phyloP scores from a whole-genome alignment of 78 protist species.

The Guillardia theta region DNA sequence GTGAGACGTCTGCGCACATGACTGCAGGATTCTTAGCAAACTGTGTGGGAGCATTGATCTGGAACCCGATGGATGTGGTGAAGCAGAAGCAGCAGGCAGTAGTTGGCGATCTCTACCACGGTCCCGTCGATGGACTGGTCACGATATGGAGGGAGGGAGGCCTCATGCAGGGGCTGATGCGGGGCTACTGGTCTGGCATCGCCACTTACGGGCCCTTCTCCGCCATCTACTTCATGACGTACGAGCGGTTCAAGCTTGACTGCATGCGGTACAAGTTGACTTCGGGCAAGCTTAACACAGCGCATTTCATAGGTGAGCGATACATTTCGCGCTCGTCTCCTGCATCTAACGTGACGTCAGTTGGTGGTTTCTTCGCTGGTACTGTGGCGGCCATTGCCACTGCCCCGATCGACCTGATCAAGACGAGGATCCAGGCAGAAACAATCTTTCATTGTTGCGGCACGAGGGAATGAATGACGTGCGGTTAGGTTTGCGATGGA shows the following conservation, averaged over 20 bases:
- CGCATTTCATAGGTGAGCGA: background rate
- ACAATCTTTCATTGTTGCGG: background rate
- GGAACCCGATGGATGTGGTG: constrained; percentile 7
- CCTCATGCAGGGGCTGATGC: background rate
- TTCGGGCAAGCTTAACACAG: background rate
- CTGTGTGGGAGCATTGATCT: background rate
- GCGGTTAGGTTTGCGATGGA: background rate
- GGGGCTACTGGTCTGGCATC: background rate
- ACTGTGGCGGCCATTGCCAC: background rate
- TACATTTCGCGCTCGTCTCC: background rate
- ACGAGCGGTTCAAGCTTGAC: background rate
- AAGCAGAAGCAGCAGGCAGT: background rate
- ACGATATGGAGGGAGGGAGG: background rate
- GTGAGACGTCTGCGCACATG: background rate
- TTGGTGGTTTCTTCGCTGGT: background rate
- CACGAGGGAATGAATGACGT: background rate
- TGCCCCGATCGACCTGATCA: background rate
- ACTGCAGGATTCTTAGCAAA: background rate
- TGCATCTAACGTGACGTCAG: background rate
- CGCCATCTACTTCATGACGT: background rate
- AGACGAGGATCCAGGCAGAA: background rate
- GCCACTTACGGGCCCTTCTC: constrained; percentile 37
- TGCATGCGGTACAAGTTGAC: background rate
- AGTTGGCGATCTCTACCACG: background rate
- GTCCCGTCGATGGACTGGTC: background rate